Evolutionary conservation across 495 filamentous ascomycete species (phyloP).

Genomic region (Talaromyces nanjingensis): DNA sequence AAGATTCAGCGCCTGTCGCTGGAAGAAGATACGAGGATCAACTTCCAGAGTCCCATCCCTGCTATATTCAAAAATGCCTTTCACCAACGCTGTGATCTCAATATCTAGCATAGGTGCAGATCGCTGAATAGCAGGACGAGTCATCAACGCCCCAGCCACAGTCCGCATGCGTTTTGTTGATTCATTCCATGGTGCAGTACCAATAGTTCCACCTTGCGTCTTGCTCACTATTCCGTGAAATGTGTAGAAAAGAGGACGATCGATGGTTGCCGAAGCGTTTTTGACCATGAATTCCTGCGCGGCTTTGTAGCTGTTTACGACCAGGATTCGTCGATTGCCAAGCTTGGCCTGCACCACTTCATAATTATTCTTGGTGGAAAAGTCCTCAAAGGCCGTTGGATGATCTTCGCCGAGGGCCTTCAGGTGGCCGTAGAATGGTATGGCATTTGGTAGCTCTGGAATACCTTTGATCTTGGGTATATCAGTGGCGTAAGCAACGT

Average conservation of each 20-base stretch:
- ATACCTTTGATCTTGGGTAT: background rate
- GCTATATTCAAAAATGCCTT: background rate
- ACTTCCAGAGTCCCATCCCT: background rate
- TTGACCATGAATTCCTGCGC: background rate
- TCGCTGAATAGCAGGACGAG: background rate
- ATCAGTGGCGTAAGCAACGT: background rate
- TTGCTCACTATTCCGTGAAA: constrained; percentile 50
- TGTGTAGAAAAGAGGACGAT: constrained; percentile 33
- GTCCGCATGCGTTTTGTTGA: background rate
- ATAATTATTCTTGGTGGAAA: background rate
- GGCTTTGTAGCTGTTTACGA: background rate
- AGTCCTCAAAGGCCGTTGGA: background rate
- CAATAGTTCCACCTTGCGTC: constrained; percentile 50
- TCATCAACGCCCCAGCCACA: background rate
- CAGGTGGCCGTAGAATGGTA: background rate
- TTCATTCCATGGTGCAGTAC: background rate
- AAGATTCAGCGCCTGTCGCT: background rate
- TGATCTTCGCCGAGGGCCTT: background rate
- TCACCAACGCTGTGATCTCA: background rate
- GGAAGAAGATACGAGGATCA: background rate
- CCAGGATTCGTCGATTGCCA: background rate
- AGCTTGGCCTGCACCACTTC: background rate
- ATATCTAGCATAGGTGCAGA: background rate
- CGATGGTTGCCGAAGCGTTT: background rate
- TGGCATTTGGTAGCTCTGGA: background rate